These are phyloP conservation scores for Zizania palustris DNA, from an alignment of 202 grass and related monocot genomes.

Conservation along the genomic window DNA sequence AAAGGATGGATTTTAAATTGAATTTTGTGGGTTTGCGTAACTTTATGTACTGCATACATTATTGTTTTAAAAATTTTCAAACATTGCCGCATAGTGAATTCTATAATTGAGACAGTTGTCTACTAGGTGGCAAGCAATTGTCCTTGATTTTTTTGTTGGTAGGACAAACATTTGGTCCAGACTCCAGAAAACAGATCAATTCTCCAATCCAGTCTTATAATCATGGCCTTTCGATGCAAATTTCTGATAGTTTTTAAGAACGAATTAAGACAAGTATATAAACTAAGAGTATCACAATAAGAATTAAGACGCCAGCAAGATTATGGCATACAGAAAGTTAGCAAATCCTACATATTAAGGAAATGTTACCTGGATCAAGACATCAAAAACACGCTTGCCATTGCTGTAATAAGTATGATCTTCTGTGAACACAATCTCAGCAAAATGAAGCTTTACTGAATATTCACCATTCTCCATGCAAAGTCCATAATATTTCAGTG, in stretches of 20 bases:
- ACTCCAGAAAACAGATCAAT: slow-evolving; percentile 12
- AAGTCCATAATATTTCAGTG: slow-evolving; percentile 84
- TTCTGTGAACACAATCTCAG: slow-evolving; percentile 83
- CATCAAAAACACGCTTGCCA: slow-evolving; percentile 81
- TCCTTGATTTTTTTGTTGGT: not conserved
- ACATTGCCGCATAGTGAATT: not conserved
- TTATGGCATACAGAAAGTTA: not conserved
- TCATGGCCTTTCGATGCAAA: not conserved
- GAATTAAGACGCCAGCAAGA: too few relatives aligned
- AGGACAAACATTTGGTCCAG: slow-evolving; percentile 5
- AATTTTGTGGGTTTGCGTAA: not conserved
- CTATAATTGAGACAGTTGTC: not conserved
- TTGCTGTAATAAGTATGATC: slow-evolving; percentile 79
- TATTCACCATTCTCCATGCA: slow-evolving; percentile 86
- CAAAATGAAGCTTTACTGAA: slow-evolving; percentile 73
- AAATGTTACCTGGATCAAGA: slow-evolving; percentile 75
- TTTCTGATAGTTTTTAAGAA: not conserved
- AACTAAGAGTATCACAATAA: too few relatives aligned
- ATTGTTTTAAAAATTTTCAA: not conserved
- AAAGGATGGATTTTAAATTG: not conserved
- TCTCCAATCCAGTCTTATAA: not conserved
- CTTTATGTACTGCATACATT: not conserved
- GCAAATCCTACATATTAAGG: slow-evolving; percentile 10
- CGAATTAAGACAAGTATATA: slow-evolving; percentile 9
- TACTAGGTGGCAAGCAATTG: not conserved